phyloP scores from a whole-genome alignment of 2,329 filamentous ascomycete species.

The Fusarium austroafricanum region DNA sequence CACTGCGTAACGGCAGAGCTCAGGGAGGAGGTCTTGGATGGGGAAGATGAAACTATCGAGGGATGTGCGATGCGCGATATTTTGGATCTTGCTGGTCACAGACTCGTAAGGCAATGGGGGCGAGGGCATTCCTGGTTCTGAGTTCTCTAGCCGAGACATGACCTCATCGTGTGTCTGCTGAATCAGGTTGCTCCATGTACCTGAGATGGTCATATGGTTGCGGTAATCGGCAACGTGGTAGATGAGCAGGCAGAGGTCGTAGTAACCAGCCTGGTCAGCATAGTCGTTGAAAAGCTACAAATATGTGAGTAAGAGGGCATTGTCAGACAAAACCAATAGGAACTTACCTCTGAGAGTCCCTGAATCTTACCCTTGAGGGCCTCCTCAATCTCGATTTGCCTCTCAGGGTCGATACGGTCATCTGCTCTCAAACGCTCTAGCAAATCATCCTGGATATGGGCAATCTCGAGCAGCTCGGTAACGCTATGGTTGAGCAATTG shows the following conservation, averaged over 20 bases:
- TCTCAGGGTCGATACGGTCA: slow-evolving; percentile 71
- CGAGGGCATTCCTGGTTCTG: slow-evolving; percentile 52
- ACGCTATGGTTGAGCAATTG: slow-evolving; percentile 89
- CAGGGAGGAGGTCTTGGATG: slow-evolving; percentile 68
- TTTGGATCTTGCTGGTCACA: slow-evolving; percentile 72
- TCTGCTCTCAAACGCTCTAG: slow-evolving; percentile 82
- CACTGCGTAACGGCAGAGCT: slow-evolving; percentile 72
- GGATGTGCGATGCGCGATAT: slow-evolving; percentile 73
- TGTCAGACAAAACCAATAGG: background rate
- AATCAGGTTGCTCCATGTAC: slow-evolving; percentile 87
- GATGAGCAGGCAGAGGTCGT: slow-evolving; percentile 91
- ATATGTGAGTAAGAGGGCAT: slow-evolving; percentile 35
- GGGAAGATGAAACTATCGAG: slow-evolving; percentile 76
- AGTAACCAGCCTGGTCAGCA: slow-evolving; percentile 91
- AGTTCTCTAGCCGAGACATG: slow-evolving; percentile 57
- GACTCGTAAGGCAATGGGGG: slow-evolving; percentile 75
- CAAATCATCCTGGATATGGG: slow-evolving; percentile 94
- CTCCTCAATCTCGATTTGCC: slow-evolving; percentile 71
- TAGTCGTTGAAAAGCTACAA: slow-evolving; percentile 89
- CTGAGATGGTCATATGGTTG: slow-evolving; percentile 83
- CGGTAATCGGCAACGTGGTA: slow-evolving; percentile 93
- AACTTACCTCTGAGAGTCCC: slow-evolving; percentile 78
- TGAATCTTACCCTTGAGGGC: slow-evolving; percentile 83
- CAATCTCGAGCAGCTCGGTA: slow-evolving; percentile 87
- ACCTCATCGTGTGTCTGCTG: slow-evolving; percentile 74